Percentiles rank a stretch among this genome's conserved stretches.
Conservation (phyloP, 345 rosid species). For the Lepidium aucheri region DNA sequence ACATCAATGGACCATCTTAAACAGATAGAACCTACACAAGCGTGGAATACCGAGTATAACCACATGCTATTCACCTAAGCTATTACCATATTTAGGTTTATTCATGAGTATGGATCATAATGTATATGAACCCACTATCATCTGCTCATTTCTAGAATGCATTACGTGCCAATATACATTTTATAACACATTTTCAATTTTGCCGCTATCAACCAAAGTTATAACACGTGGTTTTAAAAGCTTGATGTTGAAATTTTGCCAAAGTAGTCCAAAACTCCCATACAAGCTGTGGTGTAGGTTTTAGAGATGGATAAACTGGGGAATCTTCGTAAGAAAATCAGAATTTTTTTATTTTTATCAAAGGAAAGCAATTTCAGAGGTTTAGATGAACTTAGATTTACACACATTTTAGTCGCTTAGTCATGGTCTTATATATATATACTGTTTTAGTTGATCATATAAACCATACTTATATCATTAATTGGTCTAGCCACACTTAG, state of each 20-base stretch:
- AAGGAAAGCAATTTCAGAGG: too few species aligned
- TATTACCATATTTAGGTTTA: slow-evolving; percentile 19
- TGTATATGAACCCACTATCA: slow-evolving; percentile 13
- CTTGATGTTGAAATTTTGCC: slow-evolving; percentile 22
- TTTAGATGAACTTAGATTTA: too few species aligned
- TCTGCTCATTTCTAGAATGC: not conserved
- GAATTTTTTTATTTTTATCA: too few species aligned
- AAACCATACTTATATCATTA: not conserved
- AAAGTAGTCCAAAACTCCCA: not conserved
- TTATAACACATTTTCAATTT: not conserved
- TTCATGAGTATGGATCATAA: slow-evolving; percentile 11
- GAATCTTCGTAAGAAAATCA: too few species aligned
- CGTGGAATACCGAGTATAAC: slow-evolving; percentile 16
- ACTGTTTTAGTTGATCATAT: not conserved
- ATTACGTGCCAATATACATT: not conserved
- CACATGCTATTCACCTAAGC: slow-evolving; percentile 31
- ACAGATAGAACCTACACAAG: slow-evolving; percentile 20
- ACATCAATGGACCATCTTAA: slow-evolving; percentile 23
- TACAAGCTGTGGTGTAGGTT: not conserved
- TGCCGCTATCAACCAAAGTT: slow-evolving; percentile 2
- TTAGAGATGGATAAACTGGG: not conserved
- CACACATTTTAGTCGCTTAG: not conserved
- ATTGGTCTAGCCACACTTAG: not conserved
- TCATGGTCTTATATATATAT: too few species aligned
- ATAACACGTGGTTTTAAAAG: not conserved